phyloP scores from a whole-genome alignment of 768 basidiomycete genomes.

The Tylopilus intermedius region DNA sequence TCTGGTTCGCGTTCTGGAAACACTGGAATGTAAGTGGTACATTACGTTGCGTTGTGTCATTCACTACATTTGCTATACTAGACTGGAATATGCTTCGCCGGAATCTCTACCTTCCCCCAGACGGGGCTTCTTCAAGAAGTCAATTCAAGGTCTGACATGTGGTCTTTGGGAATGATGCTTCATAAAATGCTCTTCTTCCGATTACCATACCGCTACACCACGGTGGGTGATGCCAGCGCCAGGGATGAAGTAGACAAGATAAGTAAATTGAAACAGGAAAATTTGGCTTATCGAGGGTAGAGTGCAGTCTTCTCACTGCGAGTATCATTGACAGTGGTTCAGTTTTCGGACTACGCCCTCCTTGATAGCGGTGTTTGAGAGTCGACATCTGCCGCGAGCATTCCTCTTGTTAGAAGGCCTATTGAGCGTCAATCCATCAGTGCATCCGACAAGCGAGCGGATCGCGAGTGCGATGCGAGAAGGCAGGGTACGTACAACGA shows the following conservation, averaged over 20 bases:
- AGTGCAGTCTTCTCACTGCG: not conserved
- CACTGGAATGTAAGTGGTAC: constrained; percentile 78
- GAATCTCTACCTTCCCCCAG: constrained; percentile 70
- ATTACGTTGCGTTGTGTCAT: not conserved
- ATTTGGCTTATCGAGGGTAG: constrained; percentile 72
- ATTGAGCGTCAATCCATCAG: constrained; percentile 52
- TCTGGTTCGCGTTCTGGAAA: constrained; percentile 76
- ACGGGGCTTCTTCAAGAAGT: constrained; percentile 65
- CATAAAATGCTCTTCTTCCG: constrained; percentile 91
- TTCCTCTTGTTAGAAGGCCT: constrained; percentile 71
- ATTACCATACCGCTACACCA: constrained; percentile 75
- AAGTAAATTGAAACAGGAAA: constrained; percentile 66
- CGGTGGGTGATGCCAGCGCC: constrained; percentile 50
- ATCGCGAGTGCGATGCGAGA: constrained; percentile 65
- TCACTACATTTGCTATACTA: constrained; percentile 22
- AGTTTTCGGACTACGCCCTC: constrained; percentile 51
- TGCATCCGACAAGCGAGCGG: constrained; percentile 69
- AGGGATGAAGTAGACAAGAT: constrained; percentile 58
- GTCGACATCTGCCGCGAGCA: constrained; percentile 66
- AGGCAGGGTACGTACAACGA: constrained; percentile 55
- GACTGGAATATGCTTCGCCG: constrained; percentile 84
- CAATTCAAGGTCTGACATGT: constrained; percentile 91
- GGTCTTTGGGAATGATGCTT: constrained; percentile 95
- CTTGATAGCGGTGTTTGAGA: constrained; percentile 54
- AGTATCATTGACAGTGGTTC: constrained; percentile 8